These are phyloP conservation scores for Geotrichum reessii DNA, from an alignment of 1,139 yeast species.

Conservation along the genomic window DNA sequence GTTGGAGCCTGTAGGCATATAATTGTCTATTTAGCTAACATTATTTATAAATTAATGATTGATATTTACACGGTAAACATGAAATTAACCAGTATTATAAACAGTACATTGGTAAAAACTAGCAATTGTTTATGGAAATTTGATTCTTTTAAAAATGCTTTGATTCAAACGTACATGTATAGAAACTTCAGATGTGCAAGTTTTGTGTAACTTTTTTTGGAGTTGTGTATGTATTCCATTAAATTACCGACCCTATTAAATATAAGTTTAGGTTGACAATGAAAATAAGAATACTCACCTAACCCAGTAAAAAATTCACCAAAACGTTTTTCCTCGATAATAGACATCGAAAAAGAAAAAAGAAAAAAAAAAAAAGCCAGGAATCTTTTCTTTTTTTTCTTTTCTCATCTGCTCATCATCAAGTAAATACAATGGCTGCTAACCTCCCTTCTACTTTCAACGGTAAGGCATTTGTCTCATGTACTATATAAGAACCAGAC, in stretches of 20 bases:
- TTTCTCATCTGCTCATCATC: neutral
- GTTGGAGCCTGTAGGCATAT: constrained; percentile 35
- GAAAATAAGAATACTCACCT: neutral
- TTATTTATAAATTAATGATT: neutral
- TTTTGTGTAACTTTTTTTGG: too few species aligned
- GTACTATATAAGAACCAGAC: neutral
- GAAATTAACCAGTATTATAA: too few species aligned
- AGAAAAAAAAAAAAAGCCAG: too few species aligned
- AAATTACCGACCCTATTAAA: neutral
- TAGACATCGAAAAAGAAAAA: neutral
- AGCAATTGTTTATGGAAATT: too few species aligned
- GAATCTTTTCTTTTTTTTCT: neutral
- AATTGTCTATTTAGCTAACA: neutral
- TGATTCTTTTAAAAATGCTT: too few species aligned
- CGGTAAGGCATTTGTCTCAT: constrained; percentile 8
- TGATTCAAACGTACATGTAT: too few species aligned
- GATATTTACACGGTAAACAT: neutral
- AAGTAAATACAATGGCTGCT: constrained; percentile 5
- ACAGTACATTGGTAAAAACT: too few species aligned
- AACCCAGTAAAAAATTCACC: neutral
- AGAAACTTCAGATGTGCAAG: too few species aligned
- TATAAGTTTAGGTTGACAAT: neutral
- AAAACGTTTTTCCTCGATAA: neutral
- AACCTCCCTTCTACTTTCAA: constrained; percentile 14
- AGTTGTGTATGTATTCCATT: neutral